Conservation (phyloP, 257 asterid species). For the Mitragyna speciosa region DNA sequence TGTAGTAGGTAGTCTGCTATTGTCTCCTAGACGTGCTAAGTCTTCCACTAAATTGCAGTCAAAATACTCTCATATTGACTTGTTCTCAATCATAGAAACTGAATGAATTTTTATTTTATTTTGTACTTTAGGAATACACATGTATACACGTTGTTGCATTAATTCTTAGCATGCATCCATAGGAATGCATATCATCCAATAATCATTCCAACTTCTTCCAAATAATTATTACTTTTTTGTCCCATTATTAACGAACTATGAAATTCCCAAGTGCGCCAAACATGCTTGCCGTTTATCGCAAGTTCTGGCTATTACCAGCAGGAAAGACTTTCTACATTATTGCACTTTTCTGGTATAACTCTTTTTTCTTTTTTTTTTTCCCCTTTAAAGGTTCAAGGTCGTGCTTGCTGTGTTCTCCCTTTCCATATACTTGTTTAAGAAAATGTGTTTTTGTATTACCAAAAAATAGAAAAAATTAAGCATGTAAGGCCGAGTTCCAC, state of each 20-base stretch:
- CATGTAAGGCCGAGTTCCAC: not conserved
- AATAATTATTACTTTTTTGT: not conserved
- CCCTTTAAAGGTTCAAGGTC: not conserved
- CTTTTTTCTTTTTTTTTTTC: not conserved
- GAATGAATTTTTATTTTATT: not conserved
- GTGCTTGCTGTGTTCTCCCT: not conserved
- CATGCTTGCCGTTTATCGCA: not conserved
- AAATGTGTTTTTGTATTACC: not conserved
- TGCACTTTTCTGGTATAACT: not conserved
- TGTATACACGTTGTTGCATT: not conserved
- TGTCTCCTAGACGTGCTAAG: not conserved
- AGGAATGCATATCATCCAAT: constrained; percentile 7
- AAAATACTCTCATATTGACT: not conserved
- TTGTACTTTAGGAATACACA: not conserved
- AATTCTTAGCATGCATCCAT: not conserved
- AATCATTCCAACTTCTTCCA: constrained; percentile 2
- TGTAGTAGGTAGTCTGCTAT: not conserved
- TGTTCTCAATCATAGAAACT: not conserved
- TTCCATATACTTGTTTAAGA: not conserved
- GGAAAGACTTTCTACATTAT: not conserved
- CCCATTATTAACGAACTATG: not conserved
- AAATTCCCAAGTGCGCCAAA: not conserved
- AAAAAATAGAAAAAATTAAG: not conserved
- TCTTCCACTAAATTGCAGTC: not conserved
- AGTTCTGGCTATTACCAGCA: not conserved